These are phyloP conservation scores for Pseudogymnoascus sp. DNA, from an alignment of 2,329 filamentous ascomycete genomes.

Conservation along the genomic window DNA sequence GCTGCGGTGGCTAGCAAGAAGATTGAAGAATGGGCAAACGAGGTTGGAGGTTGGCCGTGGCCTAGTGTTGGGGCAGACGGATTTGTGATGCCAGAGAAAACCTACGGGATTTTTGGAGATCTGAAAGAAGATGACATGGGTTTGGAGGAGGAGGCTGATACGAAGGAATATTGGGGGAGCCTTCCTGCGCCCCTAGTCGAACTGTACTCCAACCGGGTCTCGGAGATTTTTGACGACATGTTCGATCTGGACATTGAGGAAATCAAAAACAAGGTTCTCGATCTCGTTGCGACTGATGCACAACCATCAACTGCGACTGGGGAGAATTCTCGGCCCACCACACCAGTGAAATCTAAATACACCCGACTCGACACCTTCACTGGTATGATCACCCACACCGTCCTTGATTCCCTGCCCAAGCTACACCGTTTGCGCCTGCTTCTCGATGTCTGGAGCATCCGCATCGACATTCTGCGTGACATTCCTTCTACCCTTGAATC, in stretches of 20 bases:
- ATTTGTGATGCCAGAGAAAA: constrained; percentile 43
- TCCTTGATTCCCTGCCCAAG: constrained; percentile 80
- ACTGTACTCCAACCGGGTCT: constrained; percentile 65
- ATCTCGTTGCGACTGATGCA: constrained; percentile 41
- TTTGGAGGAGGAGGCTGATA: constrained; percentile 21
- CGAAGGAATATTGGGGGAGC: constrained; percentile 58
- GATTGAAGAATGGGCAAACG: constrained; percentile 69
- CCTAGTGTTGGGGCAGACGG: constrained; percentile 44
- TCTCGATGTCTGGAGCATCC: constrained; percentile 71
- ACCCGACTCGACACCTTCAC: constrained; percentile 81
- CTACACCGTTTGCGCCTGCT: constrained; percentile 66
- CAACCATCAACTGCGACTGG: constrained; percentile 30
- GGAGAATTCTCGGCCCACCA: constrained; percentile 18
- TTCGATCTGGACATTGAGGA: constrained; percentile 72
- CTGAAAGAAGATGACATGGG: constrained; percentile 15
- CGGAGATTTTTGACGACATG: constrained; percentile 65
- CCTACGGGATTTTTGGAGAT: constrained; percentile 14
- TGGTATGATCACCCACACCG: constrained; percentile 82
- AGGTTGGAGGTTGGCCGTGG: constrained; percentile 59
- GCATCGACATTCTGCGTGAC: constrained; percentile 67
- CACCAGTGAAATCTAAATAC: constrained; percentile 41
- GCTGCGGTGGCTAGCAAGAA: constrained; percentile 65
- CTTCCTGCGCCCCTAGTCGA: constrained; percentile 58
- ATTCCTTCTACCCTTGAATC: constrained; percentile 63
- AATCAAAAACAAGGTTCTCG: constrained; percentile 80